These are phyloP conservation scores for Pezicula carpinea DNA, from an alignment of 2,329 filamentous ascomycete species.

Conservation along the genomic window DNA sequence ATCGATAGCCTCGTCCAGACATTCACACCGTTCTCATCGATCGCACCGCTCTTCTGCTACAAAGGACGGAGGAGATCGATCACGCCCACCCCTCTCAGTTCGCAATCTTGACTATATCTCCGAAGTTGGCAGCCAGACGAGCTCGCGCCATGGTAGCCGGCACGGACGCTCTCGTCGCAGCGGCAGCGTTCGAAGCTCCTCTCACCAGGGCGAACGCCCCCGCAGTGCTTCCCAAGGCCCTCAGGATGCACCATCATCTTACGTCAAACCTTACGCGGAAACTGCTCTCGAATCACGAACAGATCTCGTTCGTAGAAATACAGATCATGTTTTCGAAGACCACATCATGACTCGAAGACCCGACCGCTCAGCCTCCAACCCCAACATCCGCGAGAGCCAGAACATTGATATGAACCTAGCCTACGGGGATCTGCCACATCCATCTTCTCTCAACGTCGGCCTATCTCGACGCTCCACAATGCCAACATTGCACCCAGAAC, in stretches of 20 bases:
- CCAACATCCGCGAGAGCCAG: conserved; percentile 20
- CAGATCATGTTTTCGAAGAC: conserved; percentile 12
- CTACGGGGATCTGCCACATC: conserved; percentile 77
- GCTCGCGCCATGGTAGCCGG: background rate
- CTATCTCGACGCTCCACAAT: conserved; percentile 33
- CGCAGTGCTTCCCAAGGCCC: background rate
- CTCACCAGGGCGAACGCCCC: background rate
- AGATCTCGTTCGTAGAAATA: conserved; percentile 20
- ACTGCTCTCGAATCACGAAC: conserved; percentile 13
- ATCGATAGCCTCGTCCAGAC: conserved; percentile 37
- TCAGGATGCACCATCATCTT: background rate
- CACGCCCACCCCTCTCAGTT: conserved; percentile 14
- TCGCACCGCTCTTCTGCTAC: conserved; percentile 19
- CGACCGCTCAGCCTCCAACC: conserved; percentile 18
- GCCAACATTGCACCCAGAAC: conserved; percentile 26
- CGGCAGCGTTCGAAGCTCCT: background rate
- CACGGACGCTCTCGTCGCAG: background rate
- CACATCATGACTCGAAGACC: background rate
- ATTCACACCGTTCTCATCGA: conserved; percentile 28
- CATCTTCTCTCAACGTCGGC: conserved; percentile 56
- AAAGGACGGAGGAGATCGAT: conserved; percentile 15
- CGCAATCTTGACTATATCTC: background rate
- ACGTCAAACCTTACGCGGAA: conserved; percentile 10
- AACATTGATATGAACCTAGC: conserved; percentile 87
- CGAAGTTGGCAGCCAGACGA: background rate